phyloP scores from a whole-genome alignment of 2,329 filamentous ascomycete genomes.

The Sporothrix mexicana region DNA sequence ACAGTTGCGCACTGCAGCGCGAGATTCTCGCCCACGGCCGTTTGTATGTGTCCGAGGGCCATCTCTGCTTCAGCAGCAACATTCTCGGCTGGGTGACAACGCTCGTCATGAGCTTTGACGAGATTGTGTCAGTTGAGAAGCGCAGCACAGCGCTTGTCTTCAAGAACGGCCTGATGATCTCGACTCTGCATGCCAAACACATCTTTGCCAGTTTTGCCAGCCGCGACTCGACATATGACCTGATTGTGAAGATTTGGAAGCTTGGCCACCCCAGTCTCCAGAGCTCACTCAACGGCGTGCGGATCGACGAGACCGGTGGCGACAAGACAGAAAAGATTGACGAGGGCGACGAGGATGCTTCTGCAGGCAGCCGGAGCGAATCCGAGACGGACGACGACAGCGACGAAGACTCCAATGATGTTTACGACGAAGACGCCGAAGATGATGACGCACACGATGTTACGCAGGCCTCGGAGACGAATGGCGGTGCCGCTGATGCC shows the following conservation, averaged over 20 bases:
- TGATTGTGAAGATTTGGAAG: constrained; percentile 98
- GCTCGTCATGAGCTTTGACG: constrained; percentile 96
- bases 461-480: constrained; percentile 49
- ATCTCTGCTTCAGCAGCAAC: constrained; percentile 98
- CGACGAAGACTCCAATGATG: constrained; percentile 76
- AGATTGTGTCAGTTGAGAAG: constrained; percentile 96
- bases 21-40: constrained; percentile 94
- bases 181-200: constrained; percentile 92
- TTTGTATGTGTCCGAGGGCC: constrained; percentile 94
- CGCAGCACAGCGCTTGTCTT: constrained; percentile 94
- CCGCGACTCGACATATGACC: constrained; percentile 92
- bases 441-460: constrained; percentile 63
- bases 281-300: constrained; percentile 88
- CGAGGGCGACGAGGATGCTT: constrained; percentile 57
- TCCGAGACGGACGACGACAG: constrained; percentile 66
- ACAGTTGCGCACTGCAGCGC: constrained; percentile 92
- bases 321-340: constrained; percentile 91
- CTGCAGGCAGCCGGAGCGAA: constrained; percentile 55
- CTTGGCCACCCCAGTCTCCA: constrained; percentile 90
- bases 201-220: constrained; percentile 95
- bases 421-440: constrained; percentile 79
- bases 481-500: constrained; percentile 53
- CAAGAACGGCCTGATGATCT: constrained; percentile 96
- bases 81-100: constrained; percentile 98
- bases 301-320: constrained; percentile 78